Conservation (phyloP, 2,329 filamentous ascomycete species). For the Thelonectria olida region DNA sequence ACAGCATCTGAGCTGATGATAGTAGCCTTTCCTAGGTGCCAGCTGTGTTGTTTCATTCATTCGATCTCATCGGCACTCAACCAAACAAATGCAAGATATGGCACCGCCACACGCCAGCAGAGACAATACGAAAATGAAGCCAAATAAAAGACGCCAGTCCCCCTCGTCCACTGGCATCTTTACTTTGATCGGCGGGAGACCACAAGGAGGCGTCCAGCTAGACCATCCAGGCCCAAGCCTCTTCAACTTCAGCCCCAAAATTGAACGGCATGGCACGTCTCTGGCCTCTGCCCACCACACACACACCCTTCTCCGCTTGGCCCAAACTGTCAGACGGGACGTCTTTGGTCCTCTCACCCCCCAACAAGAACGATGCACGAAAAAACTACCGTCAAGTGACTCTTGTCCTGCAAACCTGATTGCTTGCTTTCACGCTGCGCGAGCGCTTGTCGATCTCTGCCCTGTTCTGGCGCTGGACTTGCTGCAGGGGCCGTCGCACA, state of each 20-base stretch:
- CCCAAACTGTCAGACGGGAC: slow-evolving; percentile 7
- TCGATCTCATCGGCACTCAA: background rate
- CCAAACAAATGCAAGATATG: background rate
- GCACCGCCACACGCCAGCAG: background rate
- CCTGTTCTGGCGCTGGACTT: background rate
- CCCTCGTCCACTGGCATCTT: too few relatives aligned
- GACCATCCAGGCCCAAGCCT: background rate
- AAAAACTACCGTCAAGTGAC: background rate
- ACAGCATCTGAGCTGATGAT: too few relatives aligned
- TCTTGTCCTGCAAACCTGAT: background rate
- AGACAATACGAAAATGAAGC: background rate
- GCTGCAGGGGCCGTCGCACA: slow-evolving; percentile 3
- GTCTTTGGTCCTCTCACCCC: slow-evolving; percentile 4
- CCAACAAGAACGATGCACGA: too few relatives aligned
- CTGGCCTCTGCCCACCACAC: too few relatives aligned
- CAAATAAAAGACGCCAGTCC: too few relatives aligned
- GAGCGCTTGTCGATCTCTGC: background rate
- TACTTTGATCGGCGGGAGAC: background rate
- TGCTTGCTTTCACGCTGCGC: background rate
- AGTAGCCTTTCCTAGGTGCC: too few relatives aligned
- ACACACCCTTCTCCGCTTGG: background rate
- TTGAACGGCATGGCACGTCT: background rate
- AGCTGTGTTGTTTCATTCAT: too few relatives aligned
- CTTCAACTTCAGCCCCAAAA: background rate
- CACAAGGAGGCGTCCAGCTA: background rate